A percentile compares a stretch with the other conserved stretches of the same genome.
These are phyloP conservation scores for Erythrobasidium hasegawianum DNA, from an alignment of 1,284 basidiomycete species.

Conservation along the genomic window DNA sequence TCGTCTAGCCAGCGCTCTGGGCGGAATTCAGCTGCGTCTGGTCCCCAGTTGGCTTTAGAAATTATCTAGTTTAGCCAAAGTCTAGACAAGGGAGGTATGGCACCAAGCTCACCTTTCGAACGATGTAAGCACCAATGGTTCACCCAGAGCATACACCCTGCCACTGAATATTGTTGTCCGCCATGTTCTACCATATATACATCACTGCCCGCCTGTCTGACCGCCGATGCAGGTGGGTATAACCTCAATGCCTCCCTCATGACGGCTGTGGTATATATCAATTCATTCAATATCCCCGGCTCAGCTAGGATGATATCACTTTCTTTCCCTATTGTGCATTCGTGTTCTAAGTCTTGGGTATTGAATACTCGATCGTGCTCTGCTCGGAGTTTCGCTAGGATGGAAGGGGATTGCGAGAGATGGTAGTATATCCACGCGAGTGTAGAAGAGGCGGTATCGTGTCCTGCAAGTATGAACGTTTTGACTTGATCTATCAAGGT, in stretches of 20 bases:
- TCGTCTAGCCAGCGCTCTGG: slow-evolving; percentile 29
- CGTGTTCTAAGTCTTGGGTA: slow-evolving; percentile 2
- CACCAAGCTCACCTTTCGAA: slow-evolving; percentile 18
- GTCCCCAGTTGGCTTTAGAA: slow-evolving; percentile 22
- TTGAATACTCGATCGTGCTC: slow-evolving; percentile 30
- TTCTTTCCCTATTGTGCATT: slow-evolving; percentile 12
- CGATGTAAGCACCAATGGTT: slow-evolving; percentile 34
- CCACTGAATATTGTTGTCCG: slow-evolving; percentile 24
- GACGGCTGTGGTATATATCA: slow-evolving; percentile 28
- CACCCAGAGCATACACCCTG: slow-evolving; percentile 34
- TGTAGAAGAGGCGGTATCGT: slow-evolving; percentile 28
- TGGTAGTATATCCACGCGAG: slow-evolving; percentile 34
- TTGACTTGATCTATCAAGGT: slow-evolving; percentile 31
- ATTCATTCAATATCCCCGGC: slow-evolving; percentile 27
- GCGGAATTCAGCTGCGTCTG: slow-evolving; percentile 16
- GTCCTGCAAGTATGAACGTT: slow-evolving; percentile 28
- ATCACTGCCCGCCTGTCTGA: slow-evolving; percentile 27
- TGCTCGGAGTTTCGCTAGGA: slow-evolving; percentile 7
- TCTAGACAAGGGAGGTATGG: no score
- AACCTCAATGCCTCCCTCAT: slow-evolving; percentile 24
- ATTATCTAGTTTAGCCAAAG: no score
- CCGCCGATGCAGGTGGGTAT: slow-evolving; percentile 31
- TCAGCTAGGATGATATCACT: slow-evolving; percentile 9
- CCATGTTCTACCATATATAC: slow-evolving; percentile 31
- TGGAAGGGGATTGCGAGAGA: slow-evolving; percentile 16